These are phyloP conservation scores for Nemania sp. DNA, from an alignment of 2,329 filamentous ascomycete genomes.

Conservation along the genomic window DNA sequence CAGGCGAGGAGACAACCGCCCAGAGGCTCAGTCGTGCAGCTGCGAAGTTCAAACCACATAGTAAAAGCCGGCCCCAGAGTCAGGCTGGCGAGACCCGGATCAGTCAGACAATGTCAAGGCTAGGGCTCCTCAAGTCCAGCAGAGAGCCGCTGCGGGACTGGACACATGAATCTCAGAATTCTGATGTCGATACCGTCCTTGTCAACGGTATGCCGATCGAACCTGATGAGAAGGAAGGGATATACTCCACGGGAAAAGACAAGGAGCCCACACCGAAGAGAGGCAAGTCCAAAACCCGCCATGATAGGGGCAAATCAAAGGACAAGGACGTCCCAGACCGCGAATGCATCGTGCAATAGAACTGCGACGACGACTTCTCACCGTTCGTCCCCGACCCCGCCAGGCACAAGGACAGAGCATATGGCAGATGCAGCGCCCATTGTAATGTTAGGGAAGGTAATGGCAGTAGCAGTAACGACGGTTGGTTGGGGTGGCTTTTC, in stretches of 20 bases:
- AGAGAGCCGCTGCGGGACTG: constrained; percentile 52
- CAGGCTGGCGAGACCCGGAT: constrained; percentile 63
- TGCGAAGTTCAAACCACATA: constrained; percentile 54
- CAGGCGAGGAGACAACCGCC: constrained; percentile 57
- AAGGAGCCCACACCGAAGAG: constrained; percentile 29
- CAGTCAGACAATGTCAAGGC: constrained; percentile 61
- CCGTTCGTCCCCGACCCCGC: not conserved
- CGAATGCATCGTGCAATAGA: constrained; percentile 36
- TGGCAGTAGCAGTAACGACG: not conserved
- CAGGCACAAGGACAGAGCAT: not conserved
- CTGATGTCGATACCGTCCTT: constrained; percentile 31
- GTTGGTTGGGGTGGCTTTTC: not conserved
- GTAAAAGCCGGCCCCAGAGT: constrained; percentile 60
- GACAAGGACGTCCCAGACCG: constrained; percentile 34
- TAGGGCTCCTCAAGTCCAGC: constrained; percentile 57
- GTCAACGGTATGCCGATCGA: constrained; percentile 9
- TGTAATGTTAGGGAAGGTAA: not conserved
- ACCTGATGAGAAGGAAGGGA: constrained; percentile 15
- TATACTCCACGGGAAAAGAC: constrained; percentile 26
- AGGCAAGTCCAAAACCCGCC: constrained; percentile 33
- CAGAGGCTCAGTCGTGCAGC: constrained; percentile 63
- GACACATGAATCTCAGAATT: constrained; percentile 30
- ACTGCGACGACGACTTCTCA: not conserved
- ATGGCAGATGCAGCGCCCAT: not conserved
- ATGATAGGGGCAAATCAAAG: constrained; percentile 32